Percentiles rank a stretch among this genome's conserved stretches.
These are phyloP conservation scores for Millerozyma acaciae DNA, from an alignment of 805 yeast species.

Conservation along the genomic window DNA sequence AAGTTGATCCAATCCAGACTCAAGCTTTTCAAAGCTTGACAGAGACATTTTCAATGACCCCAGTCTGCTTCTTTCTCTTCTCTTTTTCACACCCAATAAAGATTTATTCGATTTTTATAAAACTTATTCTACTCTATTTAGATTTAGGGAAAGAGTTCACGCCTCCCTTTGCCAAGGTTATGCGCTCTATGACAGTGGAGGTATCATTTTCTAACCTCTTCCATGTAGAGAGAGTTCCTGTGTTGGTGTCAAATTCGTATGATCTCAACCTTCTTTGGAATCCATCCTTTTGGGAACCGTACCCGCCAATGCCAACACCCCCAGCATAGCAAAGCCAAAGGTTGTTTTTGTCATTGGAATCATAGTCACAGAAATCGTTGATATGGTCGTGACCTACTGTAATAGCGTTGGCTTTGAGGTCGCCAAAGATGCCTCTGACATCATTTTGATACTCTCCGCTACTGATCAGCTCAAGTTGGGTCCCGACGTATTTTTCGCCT, in stretches of 20 bases:
- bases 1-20: no score
- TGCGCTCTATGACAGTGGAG: no score
- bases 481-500: constrained; percentile 53
- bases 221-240: constrained; percentile 57
- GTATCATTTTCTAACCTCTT: no score
- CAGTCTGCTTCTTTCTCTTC: no score
- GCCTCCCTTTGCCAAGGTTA: no score
- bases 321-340: constrained; percentile 95
- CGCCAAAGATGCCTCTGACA: constrained; percentile 53
- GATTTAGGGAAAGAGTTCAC: no score
- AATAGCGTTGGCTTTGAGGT: constrained; percentile 69
- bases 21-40: no score
- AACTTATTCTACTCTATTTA: no score
- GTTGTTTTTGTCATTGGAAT: constrained; percentile 34
- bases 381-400: constrained; percentile 95
- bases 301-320: constrained; percentile 91
- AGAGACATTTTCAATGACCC: no score
- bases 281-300: constrained; percentile 90
- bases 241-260: constrained; percentile 57
- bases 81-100: no score
- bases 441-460: constrained; percentile 74
- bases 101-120: no score
- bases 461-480: constrained; percentile 65
- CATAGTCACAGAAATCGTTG: constrained; percentile 81
- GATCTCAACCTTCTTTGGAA: constrained; percentile 75